A percentile compares a stretch with the other conserved stretches of the same genome.
phyloP scores from a whole-genome alignment of 2,329 filamentous ascomycete species.

The Rhinocladiella similis region DNA sequence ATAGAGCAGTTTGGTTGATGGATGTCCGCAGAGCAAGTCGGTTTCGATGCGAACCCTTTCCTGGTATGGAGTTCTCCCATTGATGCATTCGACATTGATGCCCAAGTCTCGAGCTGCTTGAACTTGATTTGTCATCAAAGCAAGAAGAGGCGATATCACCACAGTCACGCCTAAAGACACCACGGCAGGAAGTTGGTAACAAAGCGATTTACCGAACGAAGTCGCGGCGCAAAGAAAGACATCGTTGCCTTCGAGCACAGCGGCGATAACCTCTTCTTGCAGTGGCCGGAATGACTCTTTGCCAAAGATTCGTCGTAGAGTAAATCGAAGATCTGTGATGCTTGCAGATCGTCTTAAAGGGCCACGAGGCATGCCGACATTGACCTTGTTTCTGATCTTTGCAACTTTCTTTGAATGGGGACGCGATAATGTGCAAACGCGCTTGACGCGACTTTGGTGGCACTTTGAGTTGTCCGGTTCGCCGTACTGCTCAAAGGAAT shows the following conservation, averaged over 20 bases:
- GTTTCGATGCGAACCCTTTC: slow-evolving; percentile 70
- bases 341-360: slow-evolving; percentile 4
- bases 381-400: no score
- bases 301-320: slow-evolving; percentile 70
- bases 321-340: slow-evolving; percentile 67
- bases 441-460: no score
- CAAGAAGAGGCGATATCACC: slow-evolving; percentile 83
- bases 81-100: slow-evolving; percentile 81
- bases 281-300: slow-evolving; percentile 76
- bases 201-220: slow-evolving; percentile 85
- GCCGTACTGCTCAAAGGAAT: no score
- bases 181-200: slow-evolving; percentile 88
- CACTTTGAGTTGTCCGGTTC: no score
- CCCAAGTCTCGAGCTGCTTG: slow-evolving; percentile 71
- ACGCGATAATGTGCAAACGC: no score
- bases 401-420: no score
- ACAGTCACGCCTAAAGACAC: slow-evolving; percentile 87
- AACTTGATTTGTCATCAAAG: slow-evolving; percentile 95
- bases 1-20: slow-evolving; percentile 78
- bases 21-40: slow-evolving; percentile 86
- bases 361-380: neutral
- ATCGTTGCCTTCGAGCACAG: slow-evolving; percentile 79
- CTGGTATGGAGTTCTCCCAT: slow-evolving; percentile 70
- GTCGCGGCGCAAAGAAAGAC: slow-evolving; percentile 82
- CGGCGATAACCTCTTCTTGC: slow-evolving; percentile 83